phyloP scores from a whole-genome alignment of 129 eudicot species.

The Pseudognaphalium luteoalbum region DNA sequence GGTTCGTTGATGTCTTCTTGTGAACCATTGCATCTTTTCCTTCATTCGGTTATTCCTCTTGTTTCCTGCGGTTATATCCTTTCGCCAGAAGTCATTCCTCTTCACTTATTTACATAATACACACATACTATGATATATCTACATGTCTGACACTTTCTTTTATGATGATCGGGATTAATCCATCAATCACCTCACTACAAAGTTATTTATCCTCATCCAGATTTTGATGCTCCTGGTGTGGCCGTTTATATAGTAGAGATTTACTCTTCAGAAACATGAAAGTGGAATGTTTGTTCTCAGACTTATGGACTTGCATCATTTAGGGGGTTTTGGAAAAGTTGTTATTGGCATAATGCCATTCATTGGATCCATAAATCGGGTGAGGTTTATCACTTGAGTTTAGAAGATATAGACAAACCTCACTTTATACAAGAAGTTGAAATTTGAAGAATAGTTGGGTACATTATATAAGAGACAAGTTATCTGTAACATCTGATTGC shows the following conservation, averaged over 20 bases:
- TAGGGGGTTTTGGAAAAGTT: background rate
- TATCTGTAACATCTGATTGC: background rate
- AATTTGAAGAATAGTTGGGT: background rate
- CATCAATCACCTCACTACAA: background rate
- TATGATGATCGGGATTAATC: no score
- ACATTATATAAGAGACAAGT: no score
- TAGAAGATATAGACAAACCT: background rate
- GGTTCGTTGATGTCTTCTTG: no score
- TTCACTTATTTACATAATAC: no score
- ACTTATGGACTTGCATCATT: background rate
- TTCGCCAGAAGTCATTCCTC: no score
- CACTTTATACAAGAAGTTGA: background rate
- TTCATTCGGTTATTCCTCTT: no score
- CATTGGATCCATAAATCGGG: background rate
- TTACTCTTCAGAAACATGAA: conserved; percentile 9
- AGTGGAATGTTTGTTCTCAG: background rate
- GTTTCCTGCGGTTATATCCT: no score
- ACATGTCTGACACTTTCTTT: no score
- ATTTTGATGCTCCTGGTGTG: background rate
- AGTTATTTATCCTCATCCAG: no score
- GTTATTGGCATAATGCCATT: conserved; percentile 5
- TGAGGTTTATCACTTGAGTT: background rate
- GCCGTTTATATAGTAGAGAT: background rate
- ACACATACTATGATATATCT: no score
- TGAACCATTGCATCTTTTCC: no score